Percentiles rank a stretch among this genome's conserved stretches.
Conservation (phyloP, 495 filamentous ascomycete genomes). For the Neurospora sp. region DNA sequence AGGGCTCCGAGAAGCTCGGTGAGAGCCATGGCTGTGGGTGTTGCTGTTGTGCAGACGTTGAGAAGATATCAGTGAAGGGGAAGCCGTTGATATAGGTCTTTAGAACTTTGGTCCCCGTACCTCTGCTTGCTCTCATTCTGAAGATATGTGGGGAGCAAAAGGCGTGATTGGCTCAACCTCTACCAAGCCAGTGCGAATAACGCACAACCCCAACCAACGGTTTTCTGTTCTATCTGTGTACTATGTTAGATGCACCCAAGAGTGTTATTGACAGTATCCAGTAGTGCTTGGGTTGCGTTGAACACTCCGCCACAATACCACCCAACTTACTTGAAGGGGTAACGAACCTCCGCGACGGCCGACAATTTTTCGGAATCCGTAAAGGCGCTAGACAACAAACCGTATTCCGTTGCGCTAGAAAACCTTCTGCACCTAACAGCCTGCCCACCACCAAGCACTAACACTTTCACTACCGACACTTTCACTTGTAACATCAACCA, state of each 20-base stretch:
- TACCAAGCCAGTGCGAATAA: not conserved
- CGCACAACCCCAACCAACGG: not conserved
- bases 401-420: too few relatives aligned
- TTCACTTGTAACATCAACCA: too few relatives aligned
- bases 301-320: not conserved
- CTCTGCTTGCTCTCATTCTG: not conserved
- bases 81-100: not conserved
- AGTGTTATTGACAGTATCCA: too few relatives aligned
- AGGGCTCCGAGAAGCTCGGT: not conserved
- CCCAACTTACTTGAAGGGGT: not conserved
- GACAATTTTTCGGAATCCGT: not conserved
- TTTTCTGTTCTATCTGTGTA: not conserved
- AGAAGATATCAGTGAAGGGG: not conserved
- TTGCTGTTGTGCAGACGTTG: not conserved
- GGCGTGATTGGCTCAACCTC: not conserved
- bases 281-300: not conserved
- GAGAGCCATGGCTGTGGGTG: not conserved
- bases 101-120: not conserved
- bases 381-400: too few relatives aligned
- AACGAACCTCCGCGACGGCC: not conserved
- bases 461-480: too few relatives aligned
- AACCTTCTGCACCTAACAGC: too few relatives aligned
- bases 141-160: not conserved
- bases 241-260: too few relatives aligned
- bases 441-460: too few relatives aligned